A percentile compares a stretch with the other conserved stretches of the same genome.
Evolutionary conservation across 257 asterid species (phyloP).

Genomic region (Echium plantagineum): DNA sequence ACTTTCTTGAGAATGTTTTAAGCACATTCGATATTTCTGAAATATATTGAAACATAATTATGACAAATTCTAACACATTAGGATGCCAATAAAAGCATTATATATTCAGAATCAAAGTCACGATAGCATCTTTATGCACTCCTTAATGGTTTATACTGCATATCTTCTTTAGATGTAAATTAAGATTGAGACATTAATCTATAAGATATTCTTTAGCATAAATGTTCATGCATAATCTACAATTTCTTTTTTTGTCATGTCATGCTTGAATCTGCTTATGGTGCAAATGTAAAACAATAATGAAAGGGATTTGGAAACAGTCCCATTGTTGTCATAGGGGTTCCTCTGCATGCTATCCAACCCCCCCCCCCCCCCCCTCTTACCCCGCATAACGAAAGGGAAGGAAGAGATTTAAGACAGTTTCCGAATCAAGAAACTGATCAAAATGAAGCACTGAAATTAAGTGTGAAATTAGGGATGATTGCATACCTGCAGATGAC

Average conservation of each 20-base stretch:
- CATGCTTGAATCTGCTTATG: background rate
- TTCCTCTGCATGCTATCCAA: no score
- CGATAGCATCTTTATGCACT: slow-evolving; percentile 1
- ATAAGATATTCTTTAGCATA: slow-evolving; percentile 14
- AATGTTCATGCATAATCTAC: background rate
- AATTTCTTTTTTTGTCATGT: background rate
- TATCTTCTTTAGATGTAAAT: slow-evolving; percentile 13
- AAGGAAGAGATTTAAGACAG: no score
- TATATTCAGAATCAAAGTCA: background rate
- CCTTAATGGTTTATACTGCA: slow-evolving; percentile 13
- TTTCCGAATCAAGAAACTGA: no score
- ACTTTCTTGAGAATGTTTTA: slow-evolving; percentile 29
- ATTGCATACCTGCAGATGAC: background rate
- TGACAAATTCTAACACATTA: background rate
- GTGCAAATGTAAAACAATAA: background rate
- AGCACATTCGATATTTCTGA: slow-evolving; percentile 54
- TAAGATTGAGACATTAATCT: slow-evolving; percentile 20
- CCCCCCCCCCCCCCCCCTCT: no score
- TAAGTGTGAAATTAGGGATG: background rate
- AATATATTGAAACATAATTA: background rate
- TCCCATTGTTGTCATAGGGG: no score
- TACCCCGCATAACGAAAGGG: no score
- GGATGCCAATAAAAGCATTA: background rate
- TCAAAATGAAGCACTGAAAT: no score
- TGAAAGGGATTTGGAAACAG: no score